Base-by-base conservation (phyloP, 2,329 filamentous ascomycete genomes). In the Aurifilum marmelostoma region DNA sequence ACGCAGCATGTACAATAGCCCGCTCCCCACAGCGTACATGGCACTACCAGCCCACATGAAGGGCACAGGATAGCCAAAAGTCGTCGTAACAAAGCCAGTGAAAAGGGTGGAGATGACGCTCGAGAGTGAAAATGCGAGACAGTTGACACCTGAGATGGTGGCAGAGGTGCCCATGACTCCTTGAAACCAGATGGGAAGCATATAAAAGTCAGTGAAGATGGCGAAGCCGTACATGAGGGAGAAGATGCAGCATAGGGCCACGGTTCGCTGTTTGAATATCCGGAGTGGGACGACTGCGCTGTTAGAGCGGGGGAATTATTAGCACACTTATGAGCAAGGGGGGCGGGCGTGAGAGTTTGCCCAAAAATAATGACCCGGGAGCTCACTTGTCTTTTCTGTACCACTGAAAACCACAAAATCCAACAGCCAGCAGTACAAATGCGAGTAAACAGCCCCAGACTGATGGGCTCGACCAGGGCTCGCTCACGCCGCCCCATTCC, bases 141-240 rank as follows among this genome's bases (percentile, higher is more conserved):
- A 63, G 58, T 69, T 67, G 9, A 69, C 24, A 7, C 67, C 67
- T 3, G 67, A 69, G 2, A 66, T 63, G 16, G 65, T 47, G 32
- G 67, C 64, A 18, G 67, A 63, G 7, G 66, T 64, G 21, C 63
- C 63, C 27, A 64, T 61, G 7, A 65, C 56, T 2, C 62, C 67
- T 24, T 68, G 67, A 41, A 68, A 68, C 43, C 65, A 68, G 43
- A 68, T 65, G 8, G 67, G 67, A 1, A 69, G 37, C 24, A 58
- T 54, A 4, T 68, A 65, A 8, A 66, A 64, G 7, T 63, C 54
- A 24, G 65, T 68, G 2, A 66, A 43, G 6, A 68, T 54, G 41
- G 43, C 39, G 27, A 63, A 63, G 18, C 67, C 67, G 21, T 63
- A 63, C 61, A 63, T 63, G 16, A 63, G 61, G 14, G 61, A 63